These are phyloP conservation scores for Tarenaya hassleriana DNA, from an alignment of 345 rosid species.

Conservation along the genomic window DNA sequence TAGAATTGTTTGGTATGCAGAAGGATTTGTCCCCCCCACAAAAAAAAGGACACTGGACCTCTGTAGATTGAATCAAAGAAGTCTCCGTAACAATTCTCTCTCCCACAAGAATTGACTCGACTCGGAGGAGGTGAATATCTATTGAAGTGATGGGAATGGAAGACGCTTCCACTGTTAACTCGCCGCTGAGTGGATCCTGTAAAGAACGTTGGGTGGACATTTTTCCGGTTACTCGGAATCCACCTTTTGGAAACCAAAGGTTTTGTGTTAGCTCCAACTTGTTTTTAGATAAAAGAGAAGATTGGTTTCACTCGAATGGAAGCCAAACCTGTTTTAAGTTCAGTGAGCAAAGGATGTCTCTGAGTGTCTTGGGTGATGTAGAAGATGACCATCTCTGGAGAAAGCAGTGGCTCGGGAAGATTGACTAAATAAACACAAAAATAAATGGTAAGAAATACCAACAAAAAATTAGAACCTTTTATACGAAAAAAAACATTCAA, in stretches of 20 bases:
- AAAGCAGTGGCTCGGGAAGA: conserved; percentile 51
- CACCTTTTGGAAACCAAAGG: conserved; percentile 43
- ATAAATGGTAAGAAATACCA: conserved; percentile 11
- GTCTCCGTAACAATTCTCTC: conserved; percentile 79
- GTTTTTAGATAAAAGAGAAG: background rate
- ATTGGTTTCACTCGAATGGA: background rate
- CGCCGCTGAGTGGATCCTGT: conserved; percentile 71
- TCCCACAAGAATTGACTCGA: conserved; percentile 71
- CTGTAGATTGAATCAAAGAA: conserved; percentile 85
- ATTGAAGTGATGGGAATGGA: conserved; percentile 65
- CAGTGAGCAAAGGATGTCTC: conserved; percentile 80
- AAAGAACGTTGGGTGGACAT: conserved; percentile 63
- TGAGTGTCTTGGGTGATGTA: conserved; percentile 92
- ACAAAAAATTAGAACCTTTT: conserved; percentile 9
- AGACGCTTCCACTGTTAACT: conserved; percentile 72
- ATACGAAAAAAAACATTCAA: conserved; percentile 2
- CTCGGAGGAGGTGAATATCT: conserved; percentile 65
- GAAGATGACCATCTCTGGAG: conserved; percentile 76
- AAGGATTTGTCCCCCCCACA: conserved; percentile 1
- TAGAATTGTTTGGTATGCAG: background rate
- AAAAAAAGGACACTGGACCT: conserved; percentile 32
- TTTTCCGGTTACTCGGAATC: conserved; percentile 78
- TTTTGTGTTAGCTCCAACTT: conserved; percentile 9
- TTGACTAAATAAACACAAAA: conserved; percentile 44
- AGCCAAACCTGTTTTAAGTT: conserved; percentile 57